Evolutionary conservation across 306 rosid species (phyloP), one percentile per base, ranked within the genome.

Genomic region (Trifolium fragiferum): DNA sequence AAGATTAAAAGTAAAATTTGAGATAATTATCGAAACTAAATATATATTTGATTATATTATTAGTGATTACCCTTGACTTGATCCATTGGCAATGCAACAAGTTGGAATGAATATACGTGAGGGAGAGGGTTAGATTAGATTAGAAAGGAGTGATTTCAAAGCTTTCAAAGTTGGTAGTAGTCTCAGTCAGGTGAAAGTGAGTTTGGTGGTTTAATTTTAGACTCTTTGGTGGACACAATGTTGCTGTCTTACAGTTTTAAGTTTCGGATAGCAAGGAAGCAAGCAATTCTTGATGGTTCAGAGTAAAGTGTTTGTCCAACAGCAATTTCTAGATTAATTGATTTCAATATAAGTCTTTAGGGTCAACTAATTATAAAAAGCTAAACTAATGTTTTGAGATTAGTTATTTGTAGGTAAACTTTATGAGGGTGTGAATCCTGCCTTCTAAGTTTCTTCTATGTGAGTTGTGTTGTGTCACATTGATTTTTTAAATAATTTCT

Each of bases 91-190:
- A 85, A 84, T 89, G 76, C 81, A 85, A 88, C 90, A 68, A 82
- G 84, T 89, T 80, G 2, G 40, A 37, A 37, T 60, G 30, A 66
- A 46, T 13, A 58, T 81, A 54, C 69, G 72, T 35, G 75, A 59
- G 69, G 41, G 66, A 68, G 85, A 61, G 81, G 83, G n/a, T n/a
- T n/a, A n/a, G n/a, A n/a, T n/a, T n/a, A n/a, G n/a, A 57, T 80
- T 78, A 69, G 47, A 71, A 85, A 86, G 66, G 86, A 89, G 97
- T 93, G 86, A 80, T 19, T 63, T 84, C 83, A 80, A 94, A 91
- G 97, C 65, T 82, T 90, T 82, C 58, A 72, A 69, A 72, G 88
- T 87, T 80, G 89, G 90, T 87, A 78, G 25, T 25, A 75, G 84
- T 88, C 93, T 77, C 74, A 74, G 41, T 76, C 92, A 72, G 67